Conservation (phyloP, 495 filamentous ascomycete species). For the Podospora conica region DNA sequence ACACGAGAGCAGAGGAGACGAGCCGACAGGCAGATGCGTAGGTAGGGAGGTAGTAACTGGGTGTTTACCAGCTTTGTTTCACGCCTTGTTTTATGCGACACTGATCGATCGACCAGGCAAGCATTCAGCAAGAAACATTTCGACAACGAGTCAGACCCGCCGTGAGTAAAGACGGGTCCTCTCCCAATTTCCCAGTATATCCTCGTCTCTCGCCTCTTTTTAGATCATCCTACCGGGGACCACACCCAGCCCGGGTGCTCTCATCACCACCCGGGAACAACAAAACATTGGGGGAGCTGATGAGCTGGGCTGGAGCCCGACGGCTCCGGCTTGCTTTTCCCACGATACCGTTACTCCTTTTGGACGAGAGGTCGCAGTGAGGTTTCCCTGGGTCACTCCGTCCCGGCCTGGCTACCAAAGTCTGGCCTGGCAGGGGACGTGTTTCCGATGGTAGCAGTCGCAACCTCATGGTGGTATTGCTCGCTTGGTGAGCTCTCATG, state of each 20-base stretch:
- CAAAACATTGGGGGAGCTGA: not conserved
- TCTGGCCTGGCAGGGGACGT: not conserved
- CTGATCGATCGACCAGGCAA: not conserved
- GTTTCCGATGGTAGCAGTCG: not conserved
- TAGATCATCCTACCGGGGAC: not conserved
- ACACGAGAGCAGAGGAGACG: not conserved
- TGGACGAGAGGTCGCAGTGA: not conserved
- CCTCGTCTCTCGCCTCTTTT: not conserved
- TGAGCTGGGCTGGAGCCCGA: not conserved
- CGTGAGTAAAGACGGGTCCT: no score
- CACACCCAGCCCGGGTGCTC: not conserved
- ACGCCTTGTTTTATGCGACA: not conserved
- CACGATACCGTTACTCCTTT: conserved; percentile 6
- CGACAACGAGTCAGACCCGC: not conserved
- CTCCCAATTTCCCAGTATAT: not conserved
- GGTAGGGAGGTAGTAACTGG: not conserved
- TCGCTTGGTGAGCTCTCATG: not conserved
- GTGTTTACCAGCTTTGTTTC: not conserved
- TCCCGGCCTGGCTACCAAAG: not conserved
- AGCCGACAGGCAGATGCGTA: not conserved
- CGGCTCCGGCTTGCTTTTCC: conserved; percentile 3
- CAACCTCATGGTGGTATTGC: not conserved
- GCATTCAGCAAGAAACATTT: not conserved
- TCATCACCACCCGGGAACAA: not conserved
- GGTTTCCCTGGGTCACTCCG: not conserved